phyloP scores from a whole-genome alignment of 306 rosid genomes.

The Luffa aegyptiaca region DNA sequence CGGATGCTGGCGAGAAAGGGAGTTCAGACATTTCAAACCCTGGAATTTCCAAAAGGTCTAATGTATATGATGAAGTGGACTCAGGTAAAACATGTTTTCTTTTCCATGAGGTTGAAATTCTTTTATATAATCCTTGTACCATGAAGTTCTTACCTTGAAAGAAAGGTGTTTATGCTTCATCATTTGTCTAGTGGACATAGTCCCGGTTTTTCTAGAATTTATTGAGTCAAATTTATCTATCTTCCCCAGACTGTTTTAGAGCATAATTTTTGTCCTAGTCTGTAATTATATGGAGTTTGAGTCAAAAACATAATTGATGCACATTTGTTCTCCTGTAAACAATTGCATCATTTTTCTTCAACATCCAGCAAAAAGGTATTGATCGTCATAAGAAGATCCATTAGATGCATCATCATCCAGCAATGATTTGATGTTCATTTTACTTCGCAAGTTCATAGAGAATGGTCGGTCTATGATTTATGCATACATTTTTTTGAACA shows the following conservation, averaged over 20 bases:
- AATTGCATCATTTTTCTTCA: background rate
- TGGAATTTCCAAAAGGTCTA: slow-evolving; percentile 25
- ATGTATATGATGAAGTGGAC: slow-evolving; percentile 45
- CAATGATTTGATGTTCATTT: background rate
- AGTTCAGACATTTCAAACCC: slow-evolving; percentile 46
- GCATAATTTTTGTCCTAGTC: background rate
- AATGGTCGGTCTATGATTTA: background rate
- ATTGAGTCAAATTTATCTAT: background rate
- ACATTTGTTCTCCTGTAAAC: background rate
- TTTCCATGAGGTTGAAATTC: background rate
- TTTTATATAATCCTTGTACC: background rate
- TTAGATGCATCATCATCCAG: background rate
- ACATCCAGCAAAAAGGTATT: background rate
- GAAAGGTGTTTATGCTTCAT: background rate
- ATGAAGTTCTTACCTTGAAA: background rate
- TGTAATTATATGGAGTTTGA: background rate
- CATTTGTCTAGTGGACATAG: background rate
- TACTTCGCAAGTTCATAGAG: background rate
- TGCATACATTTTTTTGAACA: background rate
- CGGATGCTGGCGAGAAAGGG: slow-evolving; percentile 48
- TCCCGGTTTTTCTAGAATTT: background rate
- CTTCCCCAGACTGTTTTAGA: background rate
- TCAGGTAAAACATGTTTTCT: slow-evolving; percentile 42
- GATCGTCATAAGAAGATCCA: background rate
- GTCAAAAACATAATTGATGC: background rate